Conservation (phyloP, 225 moss, liverwort and hornwort species). For the Pseudisothecium myosuroides region DNA sequence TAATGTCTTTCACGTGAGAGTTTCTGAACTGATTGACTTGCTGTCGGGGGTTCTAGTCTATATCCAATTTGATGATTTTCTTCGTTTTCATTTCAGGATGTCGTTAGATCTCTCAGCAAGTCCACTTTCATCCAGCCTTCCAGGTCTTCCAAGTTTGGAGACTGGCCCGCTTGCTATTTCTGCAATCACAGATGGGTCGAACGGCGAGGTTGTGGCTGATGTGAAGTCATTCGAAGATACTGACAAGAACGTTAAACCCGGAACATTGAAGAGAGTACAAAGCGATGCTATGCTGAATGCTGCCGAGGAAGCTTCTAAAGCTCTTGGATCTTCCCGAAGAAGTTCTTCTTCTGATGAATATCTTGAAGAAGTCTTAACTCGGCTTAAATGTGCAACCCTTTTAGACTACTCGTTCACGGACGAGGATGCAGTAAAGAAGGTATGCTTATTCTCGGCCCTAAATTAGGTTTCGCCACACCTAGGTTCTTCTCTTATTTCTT, state of each 20-base stretch:
- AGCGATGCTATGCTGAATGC: slow-evolving; percentile 76
- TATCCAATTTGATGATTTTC: not conserved
- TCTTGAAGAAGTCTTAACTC: slow-evolving; percentile 69
- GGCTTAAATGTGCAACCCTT: slow-evolving; percentile 44
- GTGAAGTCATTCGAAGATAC: slow-evolving; percentile 53
- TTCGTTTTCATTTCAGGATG: slow-evolving; percentile 50
- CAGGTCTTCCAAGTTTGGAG: slow-evolving; percentile 29
- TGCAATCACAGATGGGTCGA: slow-evolving; percentile 23
- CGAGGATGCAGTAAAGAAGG: slow-evolving; percentile 81
- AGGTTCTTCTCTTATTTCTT: not conserved
- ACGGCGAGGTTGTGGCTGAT: slow-evolving; percentile 38
- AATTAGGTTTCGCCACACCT: not conserved
- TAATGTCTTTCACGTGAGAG: not conserved
- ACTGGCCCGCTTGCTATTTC: slow-evolving; percentile 30
- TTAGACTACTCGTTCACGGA: slow-evolving; percentile 56
- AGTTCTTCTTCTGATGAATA: slow-evolving; percentile 38
- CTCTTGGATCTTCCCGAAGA: slow-evolving; percentile 32
- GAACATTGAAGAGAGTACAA: slow-evolving; percentile 67
- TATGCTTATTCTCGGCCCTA: slow-evolving; percentile 3
- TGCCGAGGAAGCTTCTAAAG: slow-evolving; percentile 49
- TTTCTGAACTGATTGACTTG: not conserved
- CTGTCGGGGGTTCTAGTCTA: not conserved
- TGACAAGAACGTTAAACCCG: slow-evolving; percentile 13
- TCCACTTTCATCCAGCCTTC: slow-evolving; percentile 37
- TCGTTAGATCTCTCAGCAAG: slow-evolving; percentile 74